phyloP scores from a whole-genome alignment of 768 basidiomycete species.

The Lactarius vividus region DNA sequence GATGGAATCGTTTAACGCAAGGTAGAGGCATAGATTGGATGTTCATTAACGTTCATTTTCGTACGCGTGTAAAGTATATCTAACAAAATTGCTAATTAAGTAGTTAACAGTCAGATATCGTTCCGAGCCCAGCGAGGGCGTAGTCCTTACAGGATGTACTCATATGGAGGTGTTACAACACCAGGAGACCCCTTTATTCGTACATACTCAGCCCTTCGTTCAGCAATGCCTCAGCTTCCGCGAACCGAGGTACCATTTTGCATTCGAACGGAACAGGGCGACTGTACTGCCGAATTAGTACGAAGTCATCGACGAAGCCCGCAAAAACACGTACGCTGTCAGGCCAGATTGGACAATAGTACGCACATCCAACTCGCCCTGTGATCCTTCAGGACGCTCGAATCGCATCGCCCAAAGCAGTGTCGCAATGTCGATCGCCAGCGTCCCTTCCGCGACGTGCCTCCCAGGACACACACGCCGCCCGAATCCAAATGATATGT shows the following conservation, averaged over 20 bases:
- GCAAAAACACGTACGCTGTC: conserved; percentile 13
- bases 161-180: too few relatives aligned
- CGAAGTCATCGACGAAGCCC: background rate
- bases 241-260: conserved; percentile 21
- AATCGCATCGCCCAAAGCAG: conserved; percentile 32
- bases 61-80: too few relatives aligned
- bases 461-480: conserved; percentile 33
- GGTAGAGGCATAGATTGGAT: too few relatives aligned
- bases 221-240: background rate
- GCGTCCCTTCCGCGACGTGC: conserved; percentile 33
- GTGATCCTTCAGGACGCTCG: conserved; percentile 1
- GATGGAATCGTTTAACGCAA: too few relatives aligned
- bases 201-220: background rate
- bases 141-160: too few relatives aligned
- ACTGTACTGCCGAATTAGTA: background rate
- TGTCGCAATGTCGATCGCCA: conserved; percentile 35
- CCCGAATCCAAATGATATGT: conserved; percentile 33
- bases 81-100: too few relatives aligned
- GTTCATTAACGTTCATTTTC: too few relatives aligned
- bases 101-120: too few relatives aligned
- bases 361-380: conserved; percentile 6
- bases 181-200: background rate
- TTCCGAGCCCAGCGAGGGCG: too few relatives aligned
- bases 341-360: background rate
- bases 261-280: conserved; percentile 21